Evolutionary conservation across 1,139 yeast species (phyloP).

Genomic region (Arxiozyma bovina): DNA sequence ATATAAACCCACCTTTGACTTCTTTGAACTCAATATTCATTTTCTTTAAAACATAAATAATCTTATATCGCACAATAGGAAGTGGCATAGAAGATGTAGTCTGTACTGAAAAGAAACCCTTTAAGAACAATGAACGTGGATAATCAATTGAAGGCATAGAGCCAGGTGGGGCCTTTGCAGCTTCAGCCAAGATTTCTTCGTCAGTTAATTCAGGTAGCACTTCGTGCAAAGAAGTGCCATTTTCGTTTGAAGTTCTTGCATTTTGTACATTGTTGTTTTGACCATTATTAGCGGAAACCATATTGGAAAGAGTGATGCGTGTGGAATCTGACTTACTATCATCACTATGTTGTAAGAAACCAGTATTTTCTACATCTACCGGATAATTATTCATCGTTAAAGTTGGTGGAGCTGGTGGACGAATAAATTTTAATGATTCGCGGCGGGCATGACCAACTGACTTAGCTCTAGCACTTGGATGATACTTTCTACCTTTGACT

Average conservation of each 20-base stretch:
- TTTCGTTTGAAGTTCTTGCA: neutral
- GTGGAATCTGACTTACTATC: constrained; percentile 47
- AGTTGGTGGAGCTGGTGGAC: constrained; percentile 29
- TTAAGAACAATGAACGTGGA: constrained; percentile 83
- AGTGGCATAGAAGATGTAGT: constrained; percentile 90
- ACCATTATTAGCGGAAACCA: constrained; percentile 2
- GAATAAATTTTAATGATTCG: constrained; percentile 40
- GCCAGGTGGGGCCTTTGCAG: constrained; percentile 61
- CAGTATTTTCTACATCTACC: constrained; percentile 35
- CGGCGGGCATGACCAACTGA: constrained; percentile 76
- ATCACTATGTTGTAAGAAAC: constrained; percentile 45
- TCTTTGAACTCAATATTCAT: constrained; percentile 79
- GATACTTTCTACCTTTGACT: constrained; percentile 38
- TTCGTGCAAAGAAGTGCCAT: neutral
- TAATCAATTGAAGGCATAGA: constrained; percentile 91
- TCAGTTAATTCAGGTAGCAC: constrained; percentile 39
- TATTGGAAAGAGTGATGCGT: constrained; percentile 5
- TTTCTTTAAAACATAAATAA: constrained; percentile 66
- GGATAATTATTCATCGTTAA: constrained; percentile 32
- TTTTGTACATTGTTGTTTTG: neutral
- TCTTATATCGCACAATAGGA: constrained; percentile 78
- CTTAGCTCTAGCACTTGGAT: constrained; percentile 84
- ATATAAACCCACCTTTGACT: constrained; percentile 89
- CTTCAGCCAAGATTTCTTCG: constrained; percentile 56
- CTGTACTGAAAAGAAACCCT: constrained; percentile 92